Conservation (phyloP, 2,329 filamentous ascomycete species). For the Zalaria obscura region DNA sequence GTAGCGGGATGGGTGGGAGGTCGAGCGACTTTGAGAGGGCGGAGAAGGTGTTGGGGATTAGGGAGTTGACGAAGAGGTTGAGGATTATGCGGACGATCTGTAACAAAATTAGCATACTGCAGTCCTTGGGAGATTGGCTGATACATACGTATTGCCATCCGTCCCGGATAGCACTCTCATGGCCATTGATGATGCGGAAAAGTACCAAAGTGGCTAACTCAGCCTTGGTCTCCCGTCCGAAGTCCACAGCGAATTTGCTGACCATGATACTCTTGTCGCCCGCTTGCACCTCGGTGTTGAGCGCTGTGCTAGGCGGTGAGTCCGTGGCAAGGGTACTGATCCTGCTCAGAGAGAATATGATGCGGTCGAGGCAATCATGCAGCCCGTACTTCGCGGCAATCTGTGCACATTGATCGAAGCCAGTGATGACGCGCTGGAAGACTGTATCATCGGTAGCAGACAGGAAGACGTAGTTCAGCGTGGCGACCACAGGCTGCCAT, state of each 20-base stretch:
- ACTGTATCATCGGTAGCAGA: conserved; percentile 94
- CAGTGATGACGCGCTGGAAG: conserved; percentile 82
- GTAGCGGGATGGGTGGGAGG: conserved; percentile 71
- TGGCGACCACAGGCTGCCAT: conserved; percentile 90
- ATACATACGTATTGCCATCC: conserved; percentile 64
- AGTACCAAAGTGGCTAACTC: conserved; percentile 91
- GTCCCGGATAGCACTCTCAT: conserved; percentile 59
- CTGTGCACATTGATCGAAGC: conserved; percentile 89
- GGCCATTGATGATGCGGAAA: conserved; percentile 79
- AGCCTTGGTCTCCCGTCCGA: conserved; percentile 84
- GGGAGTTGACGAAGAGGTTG: conserved; percentile 89
- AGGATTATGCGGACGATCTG: conserved; percentile 83
- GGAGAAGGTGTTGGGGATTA: conserved; percentile 69
- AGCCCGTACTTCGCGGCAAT: conserved; percentile 77
- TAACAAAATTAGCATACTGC: not conserved
- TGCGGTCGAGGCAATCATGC: conserved; percentile 79
- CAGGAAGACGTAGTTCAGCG: conserved; percentile 96
- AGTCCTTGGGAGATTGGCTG: not conserved
- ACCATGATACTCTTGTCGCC: conserved; percentile 94
- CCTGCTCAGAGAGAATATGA: conserved; percentile 75
- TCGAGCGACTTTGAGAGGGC: conserved; percentile 50
- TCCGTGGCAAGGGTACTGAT: conserved; percentile 80
- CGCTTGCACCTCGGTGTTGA: conserved; percentile 93
- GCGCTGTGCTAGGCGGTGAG: conserved; percentile 60
- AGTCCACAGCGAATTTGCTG: conserved; percentile 89